Percentiles rank a stretch among this genome's conserved stretches.
phyloP scores from a whole-genome alignment of 2,329 filamentous ascomycete species.

The Blastomyces gilchristii region DNA sequence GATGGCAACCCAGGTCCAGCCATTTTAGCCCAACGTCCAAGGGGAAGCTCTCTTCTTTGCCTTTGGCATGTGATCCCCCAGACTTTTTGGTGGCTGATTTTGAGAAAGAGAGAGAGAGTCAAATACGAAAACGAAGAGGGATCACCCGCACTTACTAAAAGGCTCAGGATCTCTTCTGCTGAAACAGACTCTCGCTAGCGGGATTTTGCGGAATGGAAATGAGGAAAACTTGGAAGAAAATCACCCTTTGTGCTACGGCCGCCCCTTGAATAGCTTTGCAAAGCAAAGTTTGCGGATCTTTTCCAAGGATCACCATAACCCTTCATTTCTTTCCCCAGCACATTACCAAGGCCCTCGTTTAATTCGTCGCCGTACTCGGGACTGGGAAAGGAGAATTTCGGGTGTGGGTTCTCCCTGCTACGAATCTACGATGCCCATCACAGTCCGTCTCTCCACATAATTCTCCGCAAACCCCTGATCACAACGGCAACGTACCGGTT shows the following conservation, averaged over 20 bases:
- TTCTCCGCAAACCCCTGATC: not conserved
- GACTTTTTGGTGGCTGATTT: not conserved
- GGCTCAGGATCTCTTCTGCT: not conserved
- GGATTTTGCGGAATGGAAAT: not conserved
- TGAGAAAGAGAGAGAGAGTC: not conserved
- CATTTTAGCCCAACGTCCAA: not conserved
- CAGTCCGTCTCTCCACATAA: not conserved
- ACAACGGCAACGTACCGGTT: not conserved
- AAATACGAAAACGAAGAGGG: not conserved
- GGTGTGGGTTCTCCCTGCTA: not conserved
- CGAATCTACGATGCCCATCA: not conserved
- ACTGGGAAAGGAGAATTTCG: not conserved
- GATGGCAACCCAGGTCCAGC: not conserved
- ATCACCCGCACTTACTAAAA: not conserved
- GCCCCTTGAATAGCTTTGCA: not conserved
- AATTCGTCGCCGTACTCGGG: not conserved
- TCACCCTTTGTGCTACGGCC: too few species aligned
- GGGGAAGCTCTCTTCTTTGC: not conserved
- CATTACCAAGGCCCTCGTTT: not conserved
- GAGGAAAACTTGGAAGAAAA: not conserved
- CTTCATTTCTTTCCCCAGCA: not conserved
- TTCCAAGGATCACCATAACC: not conserved
- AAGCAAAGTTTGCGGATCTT: not conserved
- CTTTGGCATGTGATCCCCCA: not conserved
- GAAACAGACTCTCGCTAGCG: not conserved